Base-by-base conservation (phyloP, 192 early-diverging fungal genomes). In the Piromyces finnis region DNA sequence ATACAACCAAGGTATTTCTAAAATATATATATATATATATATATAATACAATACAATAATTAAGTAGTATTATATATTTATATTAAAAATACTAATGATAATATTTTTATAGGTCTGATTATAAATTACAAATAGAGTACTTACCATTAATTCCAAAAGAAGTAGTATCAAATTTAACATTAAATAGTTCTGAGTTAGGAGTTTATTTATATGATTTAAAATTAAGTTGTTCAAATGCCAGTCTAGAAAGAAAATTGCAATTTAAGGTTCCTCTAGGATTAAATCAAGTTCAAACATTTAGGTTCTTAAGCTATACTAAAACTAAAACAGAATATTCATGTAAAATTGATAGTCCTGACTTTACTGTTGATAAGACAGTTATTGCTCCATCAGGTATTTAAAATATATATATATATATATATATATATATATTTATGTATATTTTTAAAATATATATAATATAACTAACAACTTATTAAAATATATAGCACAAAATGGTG, bases 191-290 rank as follows among this genome's bases (percentile, higher is more conserved):
- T 30, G 90, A 91, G 51, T 86, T 91, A 59, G 90, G 90, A 3
- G 51, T 83, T 0, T 89, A 89, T 78, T 83, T 83, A 79, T 91
- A 91, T 81, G 90, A 91, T 78, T 35, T 89, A 12, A 87, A 86
- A 77, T 83, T 91, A 14, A 78, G 82, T 3, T 78, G 89, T 2
- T 82, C 84, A 15, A 80, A 83, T 2, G 83, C 87, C 4, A 84
- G 81, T 0, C 81, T 85, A 16, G 90, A 91, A 81, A 79, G 87
- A 39, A 88, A 84, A 27, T 51, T 91, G n/a, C 88, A 91, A 59
- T 91, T 89, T 79, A 90, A 91, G 35, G 86, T 89, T 15, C 85
- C 84, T 5, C 83, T 91, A 0, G 90, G 90, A 15, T 83, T 84
- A 14, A 86, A 81, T 18, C 87, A 88, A 79, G 85, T 83, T 5